Conservation (phyloP, 2,329 filamentous ascomycete species). For the Penicillium frequentans region DNA sequence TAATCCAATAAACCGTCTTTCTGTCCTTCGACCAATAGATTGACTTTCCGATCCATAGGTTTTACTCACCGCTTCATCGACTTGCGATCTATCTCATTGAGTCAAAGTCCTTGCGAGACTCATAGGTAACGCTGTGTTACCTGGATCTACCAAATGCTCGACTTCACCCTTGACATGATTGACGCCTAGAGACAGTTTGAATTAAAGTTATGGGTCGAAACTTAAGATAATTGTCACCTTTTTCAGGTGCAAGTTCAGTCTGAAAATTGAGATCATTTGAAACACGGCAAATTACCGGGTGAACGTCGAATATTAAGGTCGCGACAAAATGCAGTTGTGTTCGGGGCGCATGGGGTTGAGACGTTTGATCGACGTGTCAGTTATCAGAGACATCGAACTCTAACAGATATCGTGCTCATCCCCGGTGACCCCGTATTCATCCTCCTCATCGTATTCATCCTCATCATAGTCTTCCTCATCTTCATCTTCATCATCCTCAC, state of each 20-base stretch:
- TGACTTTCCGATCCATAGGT: too few relatives aligned
- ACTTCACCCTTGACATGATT: background rate
- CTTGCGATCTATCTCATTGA: too few relatives aligned
- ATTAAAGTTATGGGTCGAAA: background rate
- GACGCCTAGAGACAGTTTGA: background rate
- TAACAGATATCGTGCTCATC: background rate
- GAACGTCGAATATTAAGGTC: background rate
- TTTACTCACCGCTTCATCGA: too few relatives aligned
- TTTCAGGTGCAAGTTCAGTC: background rate
- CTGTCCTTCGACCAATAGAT: too few relatives aligned
- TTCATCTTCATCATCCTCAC: background rate
- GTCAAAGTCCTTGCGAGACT: too few relatives aligned
- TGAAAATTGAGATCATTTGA: background rate
- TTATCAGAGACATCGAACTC: background rate
- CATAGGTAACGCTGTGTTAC: too few relatives aligned
- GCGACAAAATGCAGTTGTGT: background rate
- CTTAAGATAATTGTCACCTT: background rate
- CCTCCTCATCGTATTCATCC: background rate
- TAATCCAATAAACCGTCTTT: too few relatives aligned
- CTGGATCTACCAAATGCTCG: too few relatives aligned
- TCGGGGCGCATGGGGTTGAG: background rate
- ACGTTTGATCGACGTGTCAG: background rate
- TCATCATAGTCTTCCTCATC: background rate
- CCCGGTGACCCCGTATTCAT: background rate
- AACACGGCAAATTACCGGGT: background rate